These are phyloP conservation scores for Cicer yamashitae DNA, from an alignment of 306 rosid genomes.

Conservation along the genomic window DNA sequence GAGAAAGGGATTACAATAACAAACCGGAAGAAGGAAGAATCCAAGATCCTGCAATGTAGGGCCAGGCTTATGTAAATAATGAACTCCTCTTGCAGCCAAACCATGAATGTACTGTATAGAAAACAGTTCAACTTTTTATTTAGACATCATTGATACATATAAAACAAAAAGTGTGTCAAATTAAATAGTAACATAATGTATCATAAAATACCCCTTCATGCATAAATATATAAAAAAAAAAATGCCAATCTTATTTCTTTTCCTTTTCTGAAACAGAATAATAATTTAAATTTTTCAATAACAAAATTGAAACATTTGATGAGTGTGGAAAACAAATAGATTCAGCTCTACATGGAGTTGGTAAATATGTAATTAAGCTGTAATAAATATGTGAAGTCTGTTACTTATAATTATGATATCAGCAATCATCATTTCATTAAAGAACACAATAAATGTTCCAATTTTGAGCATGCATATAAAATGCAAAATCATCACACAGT, in stretches of 20 bases:
- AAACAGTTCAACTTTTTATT: conserved; percentile 40
- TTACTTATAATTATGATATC: conserved; percentile 13
- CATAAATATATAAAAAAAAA: conserved; percentile 1
- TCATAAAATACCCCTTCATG: background rate
- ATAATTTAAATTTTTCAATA: conserved; percentile 9
- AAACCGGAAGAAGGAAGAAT: conserved; percentile 81
- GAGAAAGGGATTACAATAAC: conserved; percentile 37
- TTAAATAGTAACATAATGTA: conserved; percentile 16
- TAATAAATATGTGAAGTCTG: conserved; percentile 33
- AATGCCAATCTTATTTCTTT: conserved; percentile 25
- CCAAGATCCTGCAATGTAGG: conserved; percentile 93
- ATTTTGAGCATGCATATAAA: conserved; percentile 38
- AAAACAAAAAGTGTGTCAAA: conserved; percentile 23
- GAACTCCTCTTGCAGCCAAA: conserved; percentile 96
- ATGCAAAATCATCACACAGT: conserved; percentile 42
- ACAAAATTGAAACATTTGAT: conserved; percentile 24
- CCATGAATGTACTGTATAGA: conserved; percentile 86
- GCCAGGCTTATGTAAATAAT: conserved; percentile 91
- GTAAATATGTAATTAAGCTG: conserved; percentile 16
- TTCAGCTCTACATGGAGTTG: conserved; percentile 7
- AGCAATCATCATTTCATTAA: conserved; percentile 32
- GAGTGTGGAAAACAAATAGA: conserved; percentile 24
- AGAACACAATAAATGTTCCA: conserved; percentile 33
- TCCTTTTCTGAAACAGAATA: conserved; percentile 26
- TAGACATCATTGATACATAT: conserved; percentile 24